These are phyloP conservation scores for Sergeia podlipaevii DNA, from an alignment of 208 protist species.

Conservation along the genomic window DNA sequence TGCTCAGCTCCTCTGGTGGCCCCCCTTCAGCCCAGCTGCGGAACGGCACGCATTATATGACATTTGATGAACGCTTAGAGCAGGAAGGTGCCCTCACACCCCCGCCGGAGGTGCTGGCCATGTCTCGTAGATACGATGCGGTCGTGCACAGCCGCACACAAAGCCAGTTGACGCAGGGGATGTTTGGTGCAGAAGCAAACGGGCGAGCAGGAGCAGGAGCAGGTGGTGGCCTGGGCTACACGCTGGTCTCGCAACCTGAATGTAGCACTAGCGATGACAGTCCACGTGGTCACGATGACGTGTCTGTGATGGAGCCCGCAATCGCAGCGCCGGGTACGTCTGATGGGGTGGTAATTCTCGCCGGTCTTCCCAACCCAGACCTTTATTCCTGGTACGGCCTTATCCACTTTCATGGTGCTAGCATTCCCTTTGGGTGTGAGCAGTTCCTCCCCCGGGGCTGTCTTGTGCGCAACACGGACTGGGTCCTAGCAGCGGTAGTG, in stretches of 20 bases:
- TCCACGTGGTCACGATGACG: not conserved
- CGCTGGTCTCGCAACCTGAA: too few species aligned
- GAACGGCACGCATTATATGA: conserved; percentile 22
- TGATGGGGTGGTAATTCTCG: conserved; percentile 43
- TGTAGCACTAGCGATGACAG: not conserved
- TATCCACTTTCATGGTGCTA: conserved; percentile 42
- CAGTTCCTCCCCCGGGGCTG: conserved; percentile 88
- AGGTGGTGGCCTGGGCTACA: too few species aligned
- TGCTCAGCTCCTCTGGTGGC: not conserved
- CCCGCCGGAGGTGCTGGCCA: conserved; percentile 19
- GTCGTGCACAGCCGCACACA: conserved; percentile 15
- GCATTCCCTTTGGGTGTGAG: conserved; percentile 66
- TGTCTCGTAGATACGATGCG: conserved; percentile 37
- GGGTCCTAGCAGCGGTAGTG: conserved; percentile 72
- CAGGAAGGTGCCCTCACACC: conserved; percentile 25
- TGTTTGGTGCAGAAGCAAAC: not conserved
- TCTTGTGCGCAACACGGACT: conserved; percentile 88
- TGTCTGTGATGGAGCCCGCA: not conserved
- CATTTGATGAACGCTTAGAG: conserved; percentile 37
- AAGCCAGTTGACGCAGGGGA: not conserved
- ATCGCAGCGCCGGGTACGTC: not conserved
- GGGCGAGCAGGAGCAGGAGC: not conserved
- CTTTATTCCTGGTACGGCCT: conserved; percentile 72
- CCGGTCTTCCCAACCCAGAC: conserved; percentile 47
- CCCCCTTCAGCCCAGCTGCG: not conserved